phyloP scores from a whole-genome alignment of 2,329 filamentous ascomycete species.

The Exophiala sp. region DNA sequence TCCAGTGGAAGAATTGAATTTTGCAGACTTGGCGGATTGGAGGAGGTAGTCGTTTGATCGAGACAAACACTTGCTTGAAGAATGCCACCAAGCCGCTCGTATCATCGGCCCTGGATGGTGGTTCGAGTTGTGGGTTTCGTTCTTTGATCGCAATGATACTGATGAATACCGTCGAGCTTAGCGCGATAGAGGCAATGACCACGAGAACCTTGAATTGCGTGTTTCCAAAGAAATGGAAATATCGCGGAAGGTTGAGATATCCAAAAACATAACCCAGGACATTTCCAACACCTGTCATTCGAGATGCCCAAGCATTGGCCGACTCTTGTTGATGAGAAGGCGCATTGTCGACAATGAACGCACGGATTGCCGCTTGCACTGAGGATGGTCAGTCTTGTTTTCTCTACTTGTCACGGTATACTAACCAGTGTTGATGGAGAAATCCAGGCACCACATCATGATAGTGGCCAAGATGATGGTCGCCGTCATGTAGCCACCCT shows the following conservation, averaged over 20 bases:
- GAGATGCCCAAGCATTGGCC: conserved; percentile 90
- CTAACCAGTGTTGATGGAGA: conserved; percentile 84
- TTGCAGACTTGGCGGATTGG: conserved; percentile 77
- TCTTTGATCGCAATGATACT: conserved; percentile 67
- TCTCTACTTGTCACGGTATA: conserved; percentile 10
- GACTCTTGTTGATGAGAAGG: conserved; percentile 89
- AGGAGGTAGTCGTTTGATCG: conserved; percentile 70
- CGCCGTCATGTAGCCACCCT: conserved; percentile 55
- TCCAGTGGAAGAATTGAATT: conserved; percentile 82
- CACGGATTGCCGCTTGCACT: conserved; percentile 85
- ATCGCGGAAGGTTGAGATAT: conserved; percentile 68
- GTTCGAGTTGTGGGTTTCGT: conserved; percentile 70
- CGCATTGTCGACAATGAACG: conserved; percentile 88
- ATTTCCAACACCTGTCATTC: conserved; percentile 79
- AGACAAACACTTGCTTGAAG: conserved; percentile 69
- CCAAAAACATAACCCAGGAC: conserved; percentile 86
- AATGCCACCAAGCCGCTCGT: conserved; percentile 62
- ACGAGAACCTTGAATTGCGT: conserved; percentile 93
- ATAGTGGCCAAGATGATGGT: conserved; percentile 75
- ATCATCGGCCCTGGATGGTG: conserved; percentile 53
- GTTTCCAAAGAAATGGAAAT: conserved; percentile 72
- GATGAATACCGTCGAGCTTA: conserved; percentile 63
- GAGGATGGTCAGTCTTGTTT: conserved; percentile 8
- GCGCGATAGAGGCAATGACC: conserved; percentile 69
- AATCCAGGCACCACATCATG: conserved; percentile 85